Evolutionary conservation across 768 basidiomycete genomes (phyloP), one percentile per base, ranked within the genome.

Genomic region (Galerina marginata): DNA sequence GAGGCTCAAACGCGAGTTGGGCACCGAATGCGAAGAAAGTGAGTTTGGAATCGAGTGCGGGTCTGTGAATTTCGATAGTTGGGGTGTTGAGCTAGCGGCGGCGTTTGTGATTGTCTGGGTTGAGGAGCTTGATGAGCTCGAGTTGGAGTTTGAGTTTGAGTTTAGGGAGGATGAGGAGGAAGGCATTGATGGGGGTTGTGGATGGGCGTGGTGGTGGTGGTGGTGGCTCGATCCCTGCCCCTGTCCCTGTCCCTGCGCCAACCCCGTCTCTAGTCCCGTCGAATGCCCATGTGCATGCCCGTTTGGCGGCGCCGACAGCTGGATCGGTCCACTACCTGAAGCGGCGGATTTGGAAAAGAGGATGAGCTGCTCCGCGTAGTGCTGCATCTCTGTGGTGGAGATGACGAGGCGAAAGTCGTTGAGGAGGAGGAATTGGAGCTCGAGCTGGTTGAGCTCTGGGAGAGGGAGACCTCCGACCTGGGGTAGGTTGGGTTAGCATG

Each of bases 391-490:
- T 15, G 91, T 87, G 9, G 85, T 81, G 1, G 91, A 87, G 67
- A 99, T 93, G 67, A 91, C 90, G 54, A 99, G 83, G 14, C 87
- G 81, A 70, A 99, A 99, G 77, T 99, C 93, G 75, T 99, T 99
- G 7, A 99, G 84, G 6, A 99, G 89, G 5, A 99, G 82, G 72
- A 99, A 99, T 65, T 99, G 97, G 1, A 99, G 88, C 70, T 99
- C 97, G 53, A 99, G 88, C 69, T 96, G 93, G 74, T 99, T 99
- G 51, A 99, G 86, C 72, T 96, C 94, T 38, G 89, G 81, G 59
- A 93, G 86, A 0, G 97, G 97, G 0, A 99, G 84, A 25, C 97
- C 97, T 44, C 97, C 97, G 62, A 99, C 96, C 95, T 96, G 43
- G 6, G 23, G 40, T 54, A 26, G 43, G 3, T n/a, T 48, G 40